Conservation (phyloP, 2,329 filamentous ascomycete genomes). For the Claviceps citrina region DNA sequence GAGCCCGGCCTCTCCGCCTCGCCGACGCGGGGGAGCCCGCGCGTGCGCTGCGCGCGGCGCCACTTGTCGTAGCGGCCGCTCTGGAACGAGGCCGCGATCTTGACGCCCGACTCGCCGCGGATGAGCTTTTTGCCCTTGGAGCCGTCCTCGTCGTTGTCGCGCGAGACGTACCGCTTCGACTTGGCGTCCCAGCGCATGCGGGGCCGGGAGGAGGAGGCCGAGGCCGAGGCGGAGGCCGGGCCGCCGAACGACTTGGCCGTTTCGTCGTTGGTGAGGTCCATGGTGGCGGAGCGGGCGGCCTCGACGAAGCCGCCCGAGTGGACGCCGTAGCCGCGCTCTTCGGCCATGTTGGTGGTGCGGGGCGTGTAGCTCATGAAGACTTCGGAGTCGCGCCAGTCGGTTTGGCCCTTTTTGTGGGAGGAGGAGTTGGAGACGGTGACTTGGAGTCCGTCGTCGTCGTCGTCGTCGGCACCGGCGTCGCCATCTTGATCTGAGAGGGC, state of each 20-base stretch:
- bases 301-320: slow-evolving; percentile 77
- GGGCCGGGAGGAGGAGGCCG: no score
- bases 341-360: slow-evolving; percentile 60
- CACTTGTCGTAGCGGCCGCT: slow-evolving; percentile 87
- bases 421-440: slow-evolving; percentile 52
- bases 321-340: slow-evolving; percentile 87
- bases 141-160: slow-evolving; percentile 88
- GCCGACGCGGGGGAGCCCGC: slow-evolving; percentile 64
- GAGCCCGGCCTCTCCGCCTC: slow-evolving; percentile 52
- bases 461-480: slow-evolving; percentile 36
- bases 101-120: slow-evolving; percentile 79
- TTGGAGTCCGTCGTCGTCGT: slow-evolving; percentile 51
- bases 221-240: no score
- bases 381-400: slow-evolving; percentile 66
- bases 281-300: slow-evolving; percentile 70
- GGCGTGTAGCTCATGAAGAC: slow-evolving; percentile 96
- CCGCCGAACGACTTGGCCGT: slow-evolving; percentile 63
- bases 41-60: slow-evolving; percentile 73
- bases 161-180: slow-evolving; percentile 82
- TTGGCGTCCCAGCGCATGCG: slow-evolving; percentile 96
- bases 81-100: slow-evolving; percentile 87
- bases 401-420: slow-evolving; percentile 33
- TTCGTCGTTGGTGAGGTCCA: slow-evolving; percentile 90
- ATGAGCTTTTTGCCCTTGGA: slow-evolving; percentile 59
- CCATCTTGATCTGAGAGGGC: slow-evolving; percentile 22